Evolutionary conservation across 192 early-diverging fungal genomes (phyloP).

Genomic region (Diversispora epigaea): DNA sequence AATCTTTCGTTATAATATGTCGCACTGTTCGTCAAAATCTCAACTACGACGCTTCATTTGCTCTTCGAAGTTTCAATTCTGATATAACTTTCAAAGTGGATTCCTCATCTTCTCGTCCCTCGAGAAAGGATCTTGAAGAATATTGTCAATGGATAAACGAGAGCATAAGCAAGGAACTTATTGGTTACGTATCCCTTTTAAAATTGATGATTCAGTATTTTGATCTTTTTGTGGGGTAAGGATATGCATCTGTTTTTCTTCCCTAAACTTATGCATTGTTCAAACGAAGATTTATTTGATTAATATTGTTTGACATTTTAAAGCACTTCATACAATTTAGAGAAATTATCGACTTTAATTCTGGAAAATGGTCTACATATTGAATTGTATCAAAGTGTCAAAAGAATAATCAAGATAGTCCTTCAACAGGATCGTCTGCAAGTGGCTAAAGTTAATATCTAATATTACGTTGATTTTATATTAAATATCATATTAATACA

Average conservation of each 20-base stretch:
- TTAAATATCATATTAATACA: not conserved
- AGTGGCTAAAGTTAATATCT: not conserved
- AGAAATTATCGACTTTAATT: not conserved
- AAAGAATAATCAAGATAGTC: not conserved
- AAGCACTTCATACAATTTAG: not conserved
- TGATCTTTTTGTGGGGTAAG: constrained; percentile 7
- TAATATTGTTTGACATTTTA: not conserved
- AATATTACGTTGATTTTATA: not conserved
- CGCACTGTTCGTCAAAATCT: not conserved
- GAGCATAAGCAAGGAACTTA: not conserved
- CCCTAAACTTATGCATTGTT: not conserved
- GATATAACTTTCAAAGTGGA: not conserved
- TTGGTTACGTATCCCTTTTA: constrained; percentile 5
- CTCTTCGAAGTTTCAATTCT: not conserved
- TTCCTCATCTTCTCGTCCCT: too few species aligned
- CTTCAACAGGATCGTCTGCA: not conserved
- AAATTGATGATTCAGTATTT: constrained; percentile 19
- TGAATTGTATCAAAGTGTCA: constrained; percentile 25
- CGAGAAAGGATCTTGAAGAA: not conserved
- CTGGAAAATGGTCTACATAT: not conserved
- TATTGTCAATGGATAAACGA: constrained; percentile 4
- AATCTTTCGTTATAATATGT: constrained; percentile 10
- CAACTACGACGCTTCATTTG: not conserved
- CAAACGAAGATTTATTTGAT: not conserved
- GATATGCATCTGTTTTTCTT: not conserved